Evolutionary conservation across 75 land plant genomes (phyloP).

Genomic region (Adiantum capillusveneris): DNA sequence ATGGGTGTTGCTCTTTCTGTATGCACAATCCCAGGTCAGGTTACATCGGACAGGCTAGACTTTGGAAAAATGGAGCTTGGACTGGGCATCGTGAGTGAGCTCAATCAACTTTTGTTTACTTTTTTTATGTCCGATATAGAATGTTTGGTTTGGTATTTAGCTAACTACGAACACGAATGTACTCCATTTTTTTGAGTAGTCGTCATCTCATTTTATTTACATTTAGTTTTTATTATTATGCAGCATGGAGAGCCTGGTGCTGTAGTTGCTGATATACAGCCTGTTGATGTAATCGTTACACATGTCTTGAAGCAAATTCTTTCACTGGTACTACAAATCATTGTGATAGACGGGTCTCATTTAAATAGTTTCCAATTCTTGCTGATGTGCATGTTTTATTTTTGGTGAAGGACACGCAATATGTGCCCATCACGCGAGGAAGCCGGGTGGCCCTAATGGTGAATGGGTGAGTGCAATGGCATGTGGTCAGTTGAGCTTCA

Average conservation of each 20-base stretch:
- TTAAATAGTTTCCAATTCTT: background rate
- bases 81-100: conserved; percentile 80
- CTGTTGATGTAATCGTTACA: conserved; percentile 75
- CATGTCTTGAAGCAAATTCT: conserved; percentile 89
- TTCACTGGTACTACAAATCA: conserved; percentile 42
- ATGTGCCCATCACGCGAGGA: conserved; percentile 86
- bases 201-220: no score
- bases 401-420: conserved; percentile 68
- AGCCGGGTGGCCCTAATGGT: conserved; percentile 78
- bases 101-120: no score
- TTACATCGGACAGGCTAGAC: conserved; percentile 75
- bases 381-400: background rate
- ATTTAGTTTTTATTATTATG: no score
- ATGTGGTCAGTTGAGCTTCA: no score
- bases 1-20: conserved; percentile 95
- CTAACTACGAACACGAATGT: no score
- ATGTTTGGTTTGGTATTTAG: no score
- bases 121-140: no score
- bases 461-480: conserved; percentile 92
- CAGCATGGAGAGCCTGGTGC: conserved; percentile 99
- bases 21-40: conserved; percentile 90
- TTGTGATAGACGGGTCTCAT: background rate
- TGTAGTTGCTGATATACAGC: conserved; percentile 71
- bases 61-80: conserved; percentile 96
- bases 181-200: no score